Conservation (phyloP, 257 asterid species). For the Scutellaria baicalensis region DNA sequence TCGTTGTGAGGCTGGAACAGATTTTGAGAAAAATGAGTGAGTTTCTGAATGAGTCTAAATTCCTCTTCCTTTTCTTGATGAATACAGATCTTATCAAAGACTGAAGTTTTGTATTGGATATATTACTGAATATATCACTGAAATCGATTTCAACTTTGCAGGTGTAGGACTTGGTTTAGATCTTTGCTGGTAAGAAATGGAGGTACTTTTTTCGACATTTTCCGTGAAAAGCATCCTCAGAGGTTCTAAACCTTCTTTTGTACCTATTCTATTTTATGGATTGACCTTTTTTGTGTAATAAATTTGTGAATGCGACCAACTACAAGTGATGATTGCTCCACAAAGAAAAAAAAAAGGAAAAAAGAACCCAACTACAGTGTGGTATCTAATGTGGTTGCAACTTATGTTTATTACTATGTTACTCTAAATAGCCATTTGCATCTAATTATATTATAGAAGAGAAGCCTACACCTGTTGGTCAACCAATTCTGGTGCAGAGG, state of each 20-base stretch:
- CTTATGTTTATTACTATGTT: background rate
- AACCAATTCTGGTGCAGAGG: conserved; percentile 87
- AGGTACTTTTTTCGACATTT: conserved; percentile 64
- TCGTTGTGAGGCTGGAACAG: conserved; percentile 89
- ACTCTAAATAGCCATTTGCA: background rate
- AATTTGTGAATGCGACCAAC: background rate
- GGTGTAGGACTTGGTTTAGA: conserved; percentile 93
- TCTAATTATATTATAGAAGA: conserved; percentile 31
- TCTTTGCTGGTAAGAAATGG: conserved; percentile 70
- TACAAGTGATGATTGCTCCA: background rate
- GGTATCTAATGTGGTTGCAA: background rate
- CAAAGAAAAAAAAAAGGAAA: too few relatives aligned
- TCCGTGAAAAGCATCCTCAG: conserved; percentile 75
- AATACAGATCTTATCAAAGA: background rate
- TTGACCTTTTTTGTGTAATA: background rate
- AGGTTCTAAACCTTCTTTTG: conserved; percentile 42
- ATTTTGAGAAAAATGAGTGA: conserved; percentile 84
- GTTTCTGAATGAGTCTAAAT: conserved; percentile 17
- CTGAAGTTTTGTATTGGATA: conserved; percentile 6
- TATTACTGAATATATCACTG: background rate
- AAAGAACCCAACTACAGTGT: background rate
- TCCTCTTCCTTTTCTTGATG: background rate
- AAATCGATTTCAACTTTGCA: conserved; percentile 26
- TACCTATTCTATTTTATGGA: conserved; percentile 3
- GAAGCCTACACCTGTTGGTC: conserved; percentile 98